Base-by-base conservation (phyloP, 331 rosid genomes). In the Malus hybrid region DNA sequence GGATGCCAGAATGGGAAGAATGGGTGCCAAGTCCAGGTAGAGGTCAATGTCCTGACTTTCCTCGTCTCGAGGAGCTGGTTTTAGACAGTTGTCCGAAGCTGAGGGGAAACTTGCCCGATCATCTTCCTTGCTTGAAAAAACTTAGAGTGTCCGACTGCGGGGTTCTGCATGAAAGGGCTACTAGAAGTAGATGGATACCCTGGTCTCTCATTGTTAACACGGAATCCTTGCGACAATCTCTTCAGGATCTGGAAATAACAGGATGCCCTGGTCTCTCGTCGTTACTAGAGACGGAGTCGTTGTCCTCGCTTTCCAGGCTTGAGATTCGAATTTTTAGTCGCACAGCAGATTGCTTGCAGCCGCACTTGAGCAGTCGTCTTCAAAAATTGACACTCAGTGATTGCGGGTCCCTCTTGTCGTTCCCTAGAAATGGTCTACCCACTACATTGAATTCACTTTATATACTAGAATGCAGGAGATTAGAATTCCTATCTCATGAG, bases 311-410 rank as follows among this genome's bases (percentile, higher is more conserved):
- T 52, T 1, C 0, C 7, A 52, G 1, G 1, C 44, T 39, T 39
- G 12, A 2, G 0, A 39, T 39, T 39, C 46, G 2, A 39, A 39
- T 39, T 9, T 39, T 39, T 39, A 9, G 12, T 39, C 46, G 46
- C 46, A n/a, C 10, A 22, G 1, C 10, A 22, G 1, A 19, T 0
- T 52, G 57, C 20, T 16, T 52, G 46, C 46, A 39, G 46, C 42
- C 42, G 60, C 60, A 6, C 24, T 16, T 3, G 10, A 6, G 10
- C 12, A 56, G 10, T n/a, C 28, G 11, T 56, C 62, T 19, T 56
- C 22, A 22, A 22, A 22, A 22, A 0, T 22, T 22, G 22, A 22
- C 22, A 0, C 62, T 56, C 10, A 0, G 0, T 7, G 0, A 8
- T 1, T 56, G 62, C 20, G 12, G 22, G 22, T 22, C 22, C 22